These are phyloP conservation scores for Paramecium pentaurelia DNA, from an alignment of 73 alveolate species.

Conservation along the genomic window DNA sequence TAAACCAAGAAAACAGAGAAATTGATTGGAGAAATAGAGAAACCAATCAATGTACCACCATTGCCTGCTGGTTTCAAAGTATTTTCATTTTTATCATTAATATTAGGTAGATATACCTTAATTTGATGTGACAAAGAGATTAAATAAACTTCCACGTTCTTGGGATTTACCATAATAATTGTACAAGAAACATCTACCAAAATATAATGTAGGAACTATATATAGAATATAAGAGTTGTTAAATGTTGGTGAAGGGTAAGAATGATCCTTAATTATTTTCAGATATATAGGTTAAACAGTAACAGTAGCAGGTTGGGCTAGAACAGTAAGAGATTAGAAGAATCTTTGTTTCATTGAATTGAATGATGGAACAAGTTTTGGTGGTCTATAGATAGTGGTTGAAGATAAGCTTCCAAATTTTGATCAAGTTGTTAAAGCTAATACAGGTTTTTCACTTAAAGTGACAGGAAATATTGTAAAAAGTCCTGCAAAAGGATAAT, in stretches of 20 bases:
- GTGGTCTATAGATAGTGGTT: conserved; percentile 86
- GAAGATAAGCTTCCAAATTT: conserved; percentile 42
- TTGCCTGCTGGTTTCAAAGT: conserved; percentile 43
- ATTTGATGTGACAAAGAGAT: conserved; percentile 19
- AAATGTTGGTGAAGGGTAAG: conserved; percentile 25
- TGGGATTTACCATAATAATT: conserved; percentile 37
- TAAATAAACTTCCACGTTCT: conserved; percentile 35
- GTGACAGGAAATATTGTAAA: conserved; percentile 72
- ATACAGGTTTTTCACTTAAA: conserved; percentile 46
- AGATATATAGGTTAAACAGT: conserved; percentile 74
- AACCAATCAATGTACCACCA: conserved; percentile 37
- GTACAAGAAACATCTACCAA: conserved; percentile 1
- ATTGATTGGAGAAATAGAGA: background rate
- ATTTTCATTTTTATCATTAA: background rate
- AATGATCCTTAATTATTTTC: background rate
- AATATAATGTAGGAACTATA: conserved; percentile 48
- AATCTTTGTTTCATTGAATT: conserved; percentile 87
- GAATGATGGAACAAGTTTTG: conserved; percentile 93
- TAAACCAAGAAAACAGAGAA: background rate
- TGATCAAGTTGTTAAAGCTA: background rate
- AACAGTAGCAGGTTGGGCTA: conserved; percentile 97
- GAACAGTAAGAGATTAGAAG: conserved; percentile 87
- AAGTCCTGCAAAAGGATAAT: conserved; percentile 94
- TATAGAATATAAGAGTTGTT: conserved; percentile 31
- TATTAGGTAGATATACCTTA: background rate